These are phyloP conservation scores for Crithidia acanthocephali DNA, from an alignment of 208 protist species.

Conservation along the genomic window DNA sequence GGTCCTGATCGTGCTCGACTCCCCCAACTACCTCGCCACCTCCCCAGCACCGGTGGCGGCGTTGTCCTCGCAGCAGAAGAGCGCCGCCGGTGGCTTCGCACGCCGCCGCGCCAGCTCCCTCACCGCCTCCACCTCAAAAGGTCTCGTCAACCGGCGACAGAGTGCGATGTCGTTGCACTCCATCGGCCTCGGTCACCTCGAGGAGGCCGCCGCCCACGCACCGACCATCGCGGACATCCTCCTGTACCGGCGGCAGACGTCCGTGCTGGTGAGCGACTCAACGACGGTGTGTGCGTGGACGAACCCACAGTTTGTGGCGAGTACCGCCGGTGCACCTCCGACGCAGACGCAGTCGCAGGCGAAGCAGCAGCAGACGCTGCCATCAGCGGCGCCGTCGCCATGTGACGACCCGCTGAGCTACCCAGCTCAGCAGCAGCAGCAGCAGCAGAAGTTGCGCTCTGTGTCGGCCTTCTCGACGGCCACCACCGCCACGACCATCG, in stretches of 20 bases:
- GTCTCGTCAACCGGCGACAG: slow-evolving; percentile 2
- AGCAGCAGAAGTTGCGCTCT: background rate
- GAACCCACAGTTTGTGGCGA: slow-evolving; percentile 27
- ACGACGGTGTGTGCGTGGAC: slow-evolving; percentile 39
- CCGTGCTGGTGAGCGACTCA: slow-evolving; percentile 18
- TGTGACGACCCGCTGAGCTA: no score
- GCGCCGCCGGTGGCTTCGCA: background rate
- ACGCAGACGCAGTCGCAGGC: no score
- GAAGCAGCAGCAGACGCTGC: no score
- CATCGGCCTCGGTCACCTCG: background rate
- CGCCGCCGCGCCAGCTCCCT: background rate
- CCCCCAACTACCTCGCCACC: slow-evolving; percentile 8
- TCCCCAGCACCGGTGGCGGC: background rate
- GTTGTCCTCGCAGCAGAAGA: no score
- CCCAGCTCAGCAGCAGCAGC: background rate
- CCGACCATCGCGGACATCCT: slow-evolving; percentile 25
- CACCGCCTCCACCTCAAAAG: background rate
- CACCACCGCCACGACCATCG: no score
- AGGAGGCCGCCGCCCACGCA: slow-evolving; percentile 1
- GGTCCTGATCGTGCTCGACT: slow-evolving; percentile 29
- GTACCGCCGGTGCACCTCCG: background rate
- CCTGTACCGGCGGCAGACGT: slow-evolving; percentile 35
- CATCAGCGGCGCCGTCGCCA: background rate
- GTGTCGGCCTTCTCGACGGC: no score
- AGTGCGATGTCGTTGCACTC: slow-evolving; percentile 5